A percentile compares a stretch with the other conserved stretches of the same genome.
Conservation (phyloP, 164 flowering plant genomes). For the Echeveria elegans region DNA sequence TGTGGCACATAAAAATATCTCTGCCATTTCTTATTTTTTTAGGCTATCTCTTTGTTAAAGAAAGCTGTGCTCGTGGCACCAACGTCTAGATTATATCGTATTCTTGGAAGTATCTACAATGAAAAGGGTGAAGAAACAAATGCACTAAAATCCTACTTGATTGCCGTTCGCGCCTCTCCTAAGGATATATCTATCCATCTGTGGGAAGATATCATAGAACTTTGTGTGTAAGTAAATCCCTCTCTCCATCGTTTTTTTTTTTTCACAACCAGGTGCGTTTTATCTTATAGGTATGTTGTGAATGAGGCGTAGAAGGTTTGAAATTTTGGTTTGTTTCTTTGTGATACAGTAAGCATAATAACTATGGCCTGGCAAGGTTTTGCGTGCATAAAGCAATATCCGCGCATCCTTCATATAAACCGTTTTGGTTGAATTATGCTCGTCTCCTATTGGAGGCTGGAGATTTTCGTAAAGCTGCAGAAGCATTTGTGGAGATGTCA, state of each 20-base stretch:
- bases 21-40: neutral
- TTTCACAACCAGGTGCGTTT: too few species aligned
- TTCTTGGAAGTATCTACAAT: neutral
- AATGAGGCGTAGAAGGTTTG: too few species aligned
- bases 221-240: neutral
- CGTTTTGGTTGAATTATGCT: neutral
- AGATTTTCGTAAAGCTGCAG: constrained; percentile 48
- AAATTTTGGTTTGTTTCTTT: neutral
- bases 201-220: neutral
- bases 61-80: neutral
- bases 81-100: neutral
- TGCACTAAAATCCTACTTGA: neutral
- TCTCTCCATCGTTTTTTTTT: too few species aligned
- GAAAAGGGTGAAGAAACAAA: constrained; percentile 6
- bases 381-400: constrained; percentile 2
- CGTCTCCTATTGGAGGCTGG: neutral
- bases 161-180: neutral
- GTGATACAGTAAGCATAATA: neutral
- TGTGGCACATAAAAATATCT: too few species aligned
- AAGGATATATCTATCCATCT: neutral
- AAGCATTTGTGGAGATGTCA: constrained; percentile 40
- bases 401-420: neutral
- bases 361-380: neutral
- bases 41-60: constrained; percentile 2
- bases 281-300: too few species aligned